Conservation (phyloP, 1,284 basidiomycete genomes). For the Coniferiporia sulphurascens region DNA sequence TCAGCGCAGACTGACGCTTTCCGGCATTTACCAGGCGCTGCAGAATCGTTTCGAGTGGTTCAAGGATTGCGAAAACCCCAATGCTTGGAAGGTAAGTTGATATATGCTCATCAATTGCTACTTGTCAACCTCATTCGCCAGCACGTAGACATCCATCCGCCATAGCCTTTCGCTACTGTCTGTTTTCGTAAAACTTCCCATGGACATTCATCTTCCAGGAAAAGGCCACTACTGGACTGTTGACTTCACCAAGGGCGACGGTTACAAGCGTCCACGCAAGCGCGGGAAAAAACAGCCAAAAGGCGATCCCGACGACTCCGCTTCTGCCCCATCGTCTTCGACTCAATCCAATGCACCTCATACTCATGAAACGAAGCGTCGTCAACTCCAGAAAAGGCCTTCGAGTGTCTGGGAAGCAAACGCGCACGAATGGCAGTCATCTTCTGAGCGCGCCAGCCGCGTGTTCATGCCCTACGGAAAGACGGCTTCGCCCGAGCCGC, state of each 20-base stretch:
- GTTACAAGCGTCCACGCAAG: slow-evolving; percentile 61
- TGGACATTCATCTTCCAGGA: slow-evolving; percentile 64
- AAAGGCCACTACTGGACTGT: slow-evolving; percentile 73
- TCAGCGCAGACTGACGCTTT: slow-evolving; percentile 51
- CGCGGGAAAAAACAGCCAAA: slow-evolving; percentile 30
- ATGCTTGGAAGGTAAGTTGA: slow-evolving; percentile 60
- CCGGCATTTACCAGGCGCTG: slow-evolving; percentile 59
- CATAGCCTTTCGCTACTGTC: slow-evolving; percentile 86
- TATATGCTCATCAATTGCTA: slow-evolving; percentile 9
- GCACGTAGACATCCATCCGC: slow-evolving; percentile 71
- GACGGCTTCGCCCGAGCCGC: slow-evolving; percentile 1
- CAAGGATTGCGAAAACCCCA: slow-evolving; percentile 37
- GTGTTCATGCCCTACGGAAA: neutral
- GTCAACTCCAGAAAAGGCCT: neutral
- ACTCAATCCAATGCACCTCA: neutral
- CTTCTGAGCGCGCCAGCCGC: slow-evolving; percentile 2
- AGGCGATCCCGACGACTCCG: neutral
- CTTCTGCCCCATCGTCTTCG: neutral
- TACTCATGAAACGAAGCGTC: neutral
- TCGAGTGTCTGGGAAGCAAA: neutral
- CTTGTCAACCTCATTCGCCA: slow-evolving; percentile 4
- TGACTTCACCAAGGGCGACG: slow-evolving; percentile 52
- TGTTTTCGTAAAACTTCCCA: slow-evolving; percentile 63
- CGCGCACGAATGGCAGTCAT: slow-evolving; percentile 1
- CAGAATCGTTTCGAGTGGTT: slow-evolving; percentile 57